Evolutionary conservation across 331 rosid species (phyloP), one percentile per base, ranked within the genome.

Genomic region (Pyracantha coccinea): DNA sequence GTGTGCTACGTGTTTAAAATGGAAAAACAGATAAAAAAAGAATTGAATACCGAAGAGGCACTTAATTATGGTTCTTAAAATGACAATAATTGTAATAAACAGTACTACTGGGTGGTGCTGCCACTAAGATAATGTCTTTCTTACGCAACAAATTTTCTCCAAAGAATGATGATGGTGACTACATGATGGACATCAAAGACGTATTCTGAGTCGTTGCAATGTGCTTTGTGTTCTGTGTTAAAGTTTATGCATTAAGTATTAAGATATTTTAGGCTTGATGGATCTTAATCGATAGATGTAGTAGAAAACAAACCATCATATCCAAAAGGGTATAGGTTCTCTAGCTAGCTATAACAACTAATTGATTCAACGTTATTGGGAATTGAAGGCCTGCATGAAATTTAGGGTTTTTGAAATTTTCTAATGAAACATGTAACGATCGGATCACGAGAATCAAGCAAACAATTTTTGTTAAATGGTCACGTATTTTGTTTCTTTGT

Each of bases 381-480:
- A 86, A 82, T 71, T 54, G 77, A 52, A 83, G 75, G 67, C 33
- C 32, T 74, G 68, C 90, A 80, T 76, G 87, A 80, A 88, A 78
- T 83, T 80, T 66, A 73, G 88, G 66, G 45, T 61, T 50, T 73
- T 52, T 35, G n/a, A 21, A 72, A 14, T 50, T 63, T 58, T 60
- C 19, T 27, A 74, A 38, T 23, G 16, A n/a, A 19, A 24, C 33
- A 31, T 24, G 15, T 19, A 9, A 12, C 15, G 53, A 68, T 45
- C 33, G 41, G 78, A 72, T 81, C 75, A 19, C 33, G 68, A 20
- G 55, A 61, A 67, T 32, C 78, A 24, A 72, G 66, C 50, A 73
- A 10, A 47, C 25, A 20, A 20, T 66, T 57, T 57, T 67, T n/a
- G 5, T 54, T 24, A 17, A 14, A 21, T 4, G 47, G 16, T 64